phyloP scores from a whole-genome alignment of 2,329 filamentous ascomycete genomes.

The Ustulina deusta region DNA sequence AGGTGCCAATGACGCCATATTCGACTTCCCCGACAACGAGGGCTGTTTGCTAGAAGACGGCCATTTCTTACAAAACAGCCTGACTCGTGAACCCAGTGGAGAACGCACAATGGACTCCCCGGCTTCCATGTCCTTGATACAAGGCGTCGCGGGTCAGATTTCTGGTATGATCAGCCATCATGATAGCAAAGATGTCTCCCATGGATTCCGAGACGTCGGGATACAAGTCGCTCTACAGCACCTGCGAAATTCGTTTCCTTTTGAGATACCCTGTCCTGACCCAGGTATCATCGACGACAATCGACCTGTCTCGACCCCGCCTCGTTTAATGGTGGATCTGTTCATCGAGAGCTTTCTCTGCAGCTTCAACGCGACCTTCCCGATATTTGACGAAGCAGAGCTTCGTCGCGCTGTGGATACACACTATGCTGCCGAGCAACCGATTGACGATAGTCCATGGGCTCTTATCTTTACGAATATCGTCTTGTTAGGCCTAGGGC shows the following conservation, averaged over 20 bases:
- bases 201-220: conserved; percentile 1
- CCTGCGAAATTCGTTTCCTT: conserved; percentile 21
- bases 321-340: conserved; percentile 26
- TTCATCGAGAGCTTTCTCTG: conserved; percentile 24
- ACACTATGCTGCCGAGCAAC: conserved; percentile 21
- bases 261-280: conserved; percentile 17
- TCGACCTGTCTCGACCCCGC: conserved; percentile 17
- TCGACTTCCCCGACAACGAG: conserved; percentile 10
- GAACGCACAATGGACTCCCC: conserved; percentile 7
- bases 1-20: conserved; percentile 13
- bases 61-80: conserved; percentile 1
- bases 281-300: conserved; percentile 21
- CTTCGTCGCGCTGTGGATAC: conserved; percentile 24
- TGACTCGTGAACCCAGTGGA: not conserved
- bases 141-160: conserved; percentile 17
- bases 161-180: conserved; percentile 7
- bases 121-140: conserved; percentile 13
- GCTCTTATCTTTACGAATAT: conserved; percentile 28
- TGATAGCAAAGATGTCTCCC: conserved; percentile 4
- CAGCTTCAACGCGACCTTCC: conserved; percentile 11
- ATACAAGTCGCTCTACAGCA: conserved; percentile 15
- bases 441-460: conserved; percentile 18
- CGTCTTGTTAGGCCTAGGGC: conserved; percentile 21
- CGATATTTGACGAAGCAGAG: conserved; percentile 27
- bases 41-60: not conserved